phyloP scores from a whole-genome alignment of 176 grass and related monocot genomes.

The Zizania latifolia region DNA sequence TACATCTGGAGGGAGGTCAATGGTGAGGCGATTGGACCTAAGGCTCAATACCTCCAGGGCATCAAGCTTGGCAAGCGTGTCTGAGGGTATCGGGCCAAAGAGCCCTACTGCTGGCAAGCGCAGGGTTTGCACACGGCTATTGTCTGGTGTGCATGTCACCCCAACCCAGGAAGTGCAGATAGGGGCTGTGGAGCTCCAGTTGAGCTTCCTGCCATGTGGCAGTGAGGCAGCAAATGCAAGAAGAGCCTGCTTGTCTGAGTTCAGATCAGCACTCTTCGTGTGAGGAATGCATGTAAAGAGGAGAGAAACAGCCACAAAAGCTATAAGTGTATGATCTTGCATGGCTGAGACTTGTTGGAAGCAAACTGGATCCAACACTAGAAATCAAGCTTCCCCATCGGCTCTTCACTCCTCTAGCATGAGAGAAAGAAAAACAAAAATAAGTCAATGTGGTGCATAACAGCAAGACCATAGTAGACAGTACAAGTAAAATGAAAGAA shows the following conservation, averaged over 20 bases:
- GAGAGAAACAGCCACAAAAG: constrained; percentile 34
- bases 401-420: constrained; percentile 32
- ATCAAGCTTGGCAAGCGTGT: constrained; percentile 88
- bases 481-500: not conserved
- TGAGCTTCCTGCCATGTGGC: constrained; percentile 81
- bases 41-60: constrained; percentile 88
- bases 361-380: not conserved
- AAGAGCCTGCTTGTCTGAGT: constrained; percentile 77
- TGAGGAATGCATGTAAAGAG: constrained; percentile 42
- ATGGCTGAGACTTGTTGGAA: constrained; percentile 36
- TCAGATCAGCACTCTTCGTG: constrained; percentile 59
- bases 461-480: not conserved
- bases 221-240: constrained; percentile 76
- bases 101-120: constrained; percentile 81
- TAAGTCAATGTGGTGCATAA: constrained; percentile 4
- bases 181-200: constrained; percentile 60
- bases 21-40: constrained; percentile 76
- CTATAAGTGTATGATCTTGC: constrained; percentile 24
- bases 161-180: constrained; percentile 90
- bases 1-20: constrained; percentile 80
- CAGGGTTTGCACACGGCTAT: constrained; percentile 57
- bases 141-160: constrained; percentile 67
- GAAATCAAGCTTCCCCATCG: constrained; percentile 13
- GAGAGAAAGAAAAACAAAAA: constrained; percentile 8
- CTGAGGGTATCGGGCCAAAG: constrained; percentile 63